Conservation (phyloP, 371 early-diverging fungal genomes). For the Mucor racemosus region DNA sequence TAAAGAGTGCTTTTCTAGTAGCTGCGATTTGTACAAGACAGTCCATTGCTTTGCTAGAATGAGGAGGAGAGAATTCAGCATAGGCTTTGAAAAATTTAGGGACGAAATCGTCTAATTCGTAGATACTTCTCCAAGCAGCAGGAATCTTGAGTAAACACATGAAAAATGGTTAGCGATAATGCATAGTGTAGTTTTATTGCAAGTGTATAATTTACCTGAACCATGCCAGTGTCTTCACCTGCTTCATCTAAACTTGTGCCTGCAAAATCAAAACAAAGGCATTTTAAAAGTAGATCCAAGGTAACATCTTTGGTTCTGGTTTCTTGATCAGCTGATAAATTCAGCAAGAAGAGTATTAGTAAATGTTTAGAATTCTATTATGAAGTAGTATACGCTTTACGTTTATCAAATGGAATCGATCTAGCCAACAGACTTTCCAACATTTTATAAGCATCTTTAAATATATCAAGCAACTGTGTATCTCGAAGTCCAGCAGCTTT, state of each 20-base stretch:
- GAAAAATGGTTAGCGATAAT: no score
- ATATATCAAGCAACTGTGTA: constrained; percentile 70
- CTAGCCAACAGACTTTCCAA: constrained; percentile 50
- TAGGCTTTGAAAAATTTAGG: constrained; percentile 72
- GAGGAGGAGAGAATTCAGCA: constrained; percentile 48
- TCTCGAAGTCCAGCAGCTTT: constrained; percentile 82
- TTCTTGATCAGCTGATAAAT: constrained; percentile 40
- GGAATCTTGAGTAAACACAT: constrained; percentile 55
- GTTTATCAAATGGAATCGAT: constrained; percentile 40
- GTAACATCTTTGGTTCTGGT: constrained; percentile 57
- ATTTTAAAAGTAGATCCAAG: constrained; percentile 68
- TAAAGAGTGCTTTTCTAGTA: constrained; percentile 81
- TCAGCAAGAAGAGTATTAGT: not conserved
- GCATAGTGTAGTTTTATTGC: no score
- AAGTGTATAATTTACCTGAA: constrained; percentile 58
- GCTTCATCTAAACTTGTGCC: constrained; percentile 83
- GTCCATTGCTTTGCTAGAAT: constrained; percentile 67
- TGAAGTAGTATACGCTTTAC: constrained; percentile 21
- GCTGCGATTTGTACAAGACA: constrained; percentile 78
- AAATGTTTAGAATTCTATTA: not conserved
- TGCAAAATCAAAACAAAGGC: constrained; percentile 85
- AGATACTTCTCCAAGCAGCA: constrained; percentile 69
- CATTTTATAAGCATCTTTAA: constrained; percentile 62
- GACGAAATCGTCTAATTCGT: constrained; percentile 65
- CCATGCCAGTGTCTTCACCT: constrained; percentile 75